These are phyloP conservation scores for Quercus mongolica DNA, from an alignment of 306 rosid genomes.

Conservation along the genomic window DNA sequence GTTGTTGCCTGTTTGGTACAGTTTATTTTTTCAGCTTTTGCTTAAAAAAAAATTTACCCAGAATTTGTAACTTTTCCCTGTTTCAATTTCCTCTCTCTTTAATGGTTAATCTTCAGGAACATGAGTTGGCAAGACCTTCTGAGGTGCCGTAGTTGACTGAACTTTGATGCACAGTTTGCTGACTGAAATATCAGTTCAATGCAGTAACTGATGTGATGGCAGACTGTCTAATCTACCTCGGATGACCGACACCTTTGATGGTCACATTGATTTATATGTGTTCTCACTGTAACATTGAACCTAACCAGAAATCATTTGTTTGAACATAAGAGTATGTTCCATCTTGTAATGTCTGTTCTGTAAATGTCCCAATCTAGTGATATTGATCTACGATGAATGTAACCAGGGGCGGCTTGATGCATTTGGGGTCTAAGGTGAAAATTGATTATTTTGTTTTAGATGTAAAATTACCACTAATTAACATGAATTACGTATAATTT, in stretches of 20 bases:
- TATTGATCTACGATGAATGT: background rate
- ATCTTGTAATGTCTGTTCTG: background rate
- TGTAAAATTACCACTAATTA: too few relatives aligned
- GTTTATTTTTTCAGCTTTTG: too few relatives aligned
- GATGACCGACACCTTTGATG: too few relatives aligned
- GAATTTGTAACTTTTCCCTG: background rate
- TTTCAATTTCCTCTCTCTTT: slow-evolving; percentile 5
- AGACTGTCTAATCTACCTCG: background rate
- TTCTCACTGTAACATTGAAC: background rate
- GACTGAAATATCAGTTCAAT: background rate
- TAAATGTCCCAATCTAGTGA: background rate
- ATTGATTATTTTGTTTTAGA: too few relatives aligned
- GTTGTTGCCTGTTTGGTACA: too few relatives aligned
- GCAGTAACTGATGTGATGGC: background rate
- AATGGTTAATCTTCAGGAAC: slow-evolving; percentile 30
- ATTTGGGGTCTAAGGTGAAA: too few relatives aligned
- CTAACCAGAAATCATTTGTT: background rate
- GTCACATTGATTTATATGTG: background rate
- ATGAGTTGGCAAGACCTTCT: slow-evolving; percentile 33
- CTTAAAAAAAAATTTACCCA: background rate
- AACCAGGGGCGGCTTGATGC: background rate
- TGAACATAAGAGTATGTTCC: background rate
- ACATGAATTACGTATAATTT: too few relatives aligned
- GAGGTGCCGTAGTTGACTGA: slow-evolving; percentile 13
- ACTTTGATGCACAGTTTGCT: background rate